These are phyloP conservation scores for Tricholoma sp. DNA, from an alignment of 768 basidiomycete species.

Conservation along the genomic window DNA sequence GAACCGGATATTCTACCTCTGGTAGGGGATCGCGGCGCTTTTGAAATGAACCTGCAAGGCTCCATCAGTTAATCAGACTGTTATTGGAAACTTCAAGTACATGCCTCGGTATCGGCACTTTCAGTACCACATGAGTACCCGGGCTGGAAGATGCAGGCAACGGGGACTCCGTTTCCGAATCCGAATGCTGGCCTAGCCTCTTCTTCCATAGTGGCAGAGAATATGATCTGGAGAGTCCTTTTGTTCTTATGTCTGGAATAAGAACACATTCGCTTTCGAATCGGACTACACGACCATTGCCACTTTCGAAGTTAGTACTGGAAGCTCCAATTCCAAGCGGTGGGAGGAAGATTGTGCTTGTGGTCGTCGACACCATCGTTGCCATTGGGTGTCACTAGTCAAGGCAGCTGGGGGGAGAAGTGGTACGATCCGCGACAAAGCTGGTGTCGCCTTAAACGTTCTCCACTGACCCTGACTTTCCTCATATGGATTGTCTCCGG, in stretches of 20 bases:
- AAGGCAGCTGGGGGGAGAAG: neutral
- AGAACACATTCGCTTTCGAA: constrained; percentile 72
- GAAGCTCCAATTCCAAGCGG: constrained; percentile 3
- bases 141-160: constrained; percentile 15
- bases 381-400: constrained; percentile 4
- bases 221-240: constrained; percentile 59
- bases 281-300: constrained; percentile 41
- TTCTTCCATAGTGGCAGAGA: constrained; percentile 64
- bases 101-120: constrained; percentile 58
- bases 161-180: constrained; percentile 20
- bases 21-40: constrained; percentile 32
- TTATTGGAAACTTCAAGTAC: constrained; percentile 9
- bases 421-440: constrained; percentile 1
- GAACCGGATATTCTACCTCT: constrained; percentile 34
- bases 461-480: neutral
- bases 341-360: constrained; percentile 6
- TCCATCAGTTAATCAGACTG: neutral
- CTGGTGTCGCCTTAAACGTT: neutral
- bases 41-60: constrained; percentile 36
- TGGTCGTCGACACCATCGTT: constrained; percentile 11
- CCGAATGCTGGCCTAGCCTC: constrained; percentile 17
- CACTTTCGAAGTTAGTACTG: constrained; percentile 3
- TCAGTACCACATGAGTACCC: constrained; percentile 48
- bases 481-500: neutral
- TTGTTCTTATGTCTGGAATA: constrained; percentile 61